Base-by-base conservation (phyloP, 805 yeast genomes). In the Schwanniomyces occidentalis region DNA sequence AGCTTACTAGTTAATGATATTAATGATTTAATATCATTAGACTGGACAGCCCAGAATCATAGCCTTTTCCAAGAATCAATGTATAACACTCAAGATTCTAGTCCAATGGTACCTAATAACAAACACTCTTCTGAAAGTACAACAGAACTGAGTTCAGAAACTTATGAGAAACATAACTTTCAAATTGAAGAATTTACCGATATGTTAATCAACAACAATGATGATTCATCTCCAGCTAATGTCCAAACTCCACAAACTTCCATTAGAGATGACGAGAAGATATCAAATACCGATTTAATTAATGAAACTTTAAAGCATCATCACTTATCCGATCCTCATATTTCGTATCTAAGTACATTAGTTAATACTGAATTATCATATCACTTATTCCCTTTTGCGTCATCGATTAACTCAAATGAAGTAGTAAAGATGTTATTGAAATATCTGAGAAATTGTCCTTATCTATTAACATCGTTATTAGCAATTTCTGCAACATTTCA, bases 401-500 rank as follows among this genome's bases (percentile, higher is more conserved):
- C 57, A 12, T 54, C 58, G 30, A 48, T 60, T 8, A 69, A 59
- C 31, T 38, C 49, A 20, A 66, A 66, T 43, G 64, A 56, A 34
- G 69, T 58, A 16, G 53, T 61, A 14, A 51, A 52, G 29, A 21
- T 82, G 1, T 51, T 83, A 6, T 52, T 83, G 16, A 69, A 71
- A 19, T 78, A 78, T 52, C 82, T 85, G 1, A 64, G 65, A 31
- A 66, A 70, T 12, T 82, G 80, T 45, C 66, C 81, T 0, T 82
- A 79, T 49, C 53, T 83, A 8, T 58, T 83, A 31, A 78, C 81
- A 16, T 81, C 87, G 1, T 69, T 82, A 5, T 57, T 83, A 32
- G 84, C 89, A 0, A 78, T 80, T 37, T 85, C 87, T 8, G 87
- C 89, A 0, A 64, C 78, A 15, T 66, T 76, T 6, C 61, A 73